phyloP scores from a whole-genome alignment of 495 filamentous ascomycete species.

The Mytilinidion resinicola region DNA sequence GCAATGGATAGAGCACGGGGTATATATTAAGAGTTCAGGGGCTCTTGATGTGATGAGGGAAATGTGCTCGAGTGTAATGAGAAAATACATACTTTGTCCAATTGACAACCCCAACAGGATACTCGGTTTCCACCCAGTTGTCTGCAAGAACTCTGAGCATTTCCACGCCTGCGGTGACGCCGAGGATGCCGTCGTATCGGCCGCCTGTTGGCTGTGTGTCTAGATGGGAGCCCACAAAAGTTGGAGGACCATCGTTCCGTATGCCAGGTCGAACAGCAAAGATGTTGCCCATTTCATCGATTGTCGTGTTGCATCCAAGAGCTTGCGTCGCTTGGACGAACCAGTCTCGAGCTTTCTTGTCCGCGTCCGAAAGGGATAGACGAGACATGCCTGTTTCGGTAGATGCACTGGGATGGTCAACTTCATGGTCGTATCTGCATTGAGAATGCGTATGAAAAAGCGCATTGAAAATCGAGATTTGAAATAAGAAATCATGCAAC shows the following conservation, averaged over 20 bases:
- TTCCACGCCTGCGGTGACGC: constrained; percentile 66
- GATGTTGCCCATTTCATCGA: constrained; percentile 65
- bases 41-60: too few relatives aligned
- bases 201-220: constrained; percentile 76
- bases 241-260: constrained; percentile 49
- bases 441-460: not conserved
- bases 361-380: constrained; percentile 62
- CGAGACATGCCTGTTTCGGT: constrained; percentile 62
- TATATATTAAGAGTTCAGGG: not conserved
- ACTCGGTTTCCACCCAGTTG: constrained; percentile 60
- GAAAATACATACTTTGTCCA: constrained; percentile 60
- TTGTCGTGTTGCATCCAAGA: constrained; percentile 55
- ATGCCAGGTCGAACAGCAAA: constrained; percentile 64
- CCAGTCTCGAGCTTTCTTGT: constrained; percentile 69
- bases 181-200: constrained; percentile 71
- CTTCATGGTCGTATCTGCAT: not conserved
- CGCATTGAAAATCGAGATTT: not conserved
- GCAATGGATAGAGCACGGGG: not conserved
- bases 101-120: constrained; percentile 65
- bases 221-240: constrained; percentile 66
- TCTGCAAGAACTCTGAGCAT: constrained; percentile 64
- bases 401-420: constrained; percentile 36
- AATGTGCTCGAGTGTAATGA: not conserved
- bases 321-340: constrained; percentile 59
- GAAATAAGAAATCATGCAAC: not conserved